These are phyloP conservation scores for Oryza longistaminata DNA, from an alignment of 176 grass and related monocot species.

Conservation along the genomic window DNA sequence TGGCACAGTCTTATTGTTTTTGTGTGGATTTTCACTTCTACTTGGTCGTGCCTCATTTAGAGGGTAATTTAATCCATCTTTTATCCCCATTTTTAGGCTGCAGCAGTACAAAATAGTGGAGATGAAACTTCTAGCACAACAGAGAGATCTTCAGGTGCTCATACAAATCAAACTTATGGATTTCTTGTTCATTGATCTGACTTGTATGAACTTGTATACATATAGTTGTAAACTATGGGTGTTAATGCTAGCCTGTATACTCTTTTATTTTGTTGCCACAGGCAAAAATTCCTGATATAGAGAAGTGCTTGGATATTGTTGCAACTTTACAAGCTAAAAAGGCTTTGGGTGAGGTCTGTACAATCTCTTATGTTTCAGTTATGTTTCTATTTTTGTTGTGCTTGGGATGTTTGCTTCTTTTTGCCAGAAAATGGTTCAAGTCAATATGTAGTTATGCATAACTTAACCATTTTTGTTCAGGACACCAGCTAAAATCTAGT, in stretches of 20 bases:
- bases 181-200: not conserved
- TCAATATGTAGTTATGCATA: not conserved
- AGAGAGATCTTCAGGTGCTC: slow-evolving; percentile 93
- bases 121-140: slow-evolving; percentile 99
- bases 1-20: not conserved
- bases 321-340: slow-evolving; percentile 72
- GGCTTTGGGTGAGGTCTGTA: slow-evolving; percentile 74
- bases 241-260: slow-evolving; percentile 9
- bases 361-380: slow-evolving; percentile 19
- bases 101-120: slow-evolving; percentile 97
- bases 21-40: not conserved
- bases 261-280: slow-evolving; percentile 44
- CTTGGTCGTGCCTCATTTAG: not conserved
- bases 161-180: not conserved
- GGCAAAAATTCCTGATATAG: slow-evolving; percentile 98
- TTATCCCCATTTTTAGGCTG: slow-evolving; percentile 43
- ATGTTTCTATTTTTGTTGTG: not conserved
- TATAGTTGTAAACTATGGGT: not conserved
- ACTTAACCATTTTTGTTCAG: not conserved
- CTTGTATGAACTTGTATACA: not conserved
- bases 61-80: slow-evolving; percentile 20
- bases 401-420: not conserved
- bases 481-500: not conserved
- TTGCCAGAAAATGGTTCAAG: not conserved
- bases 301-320: slow-evolving; percentile 93